A percentile compares a stretch with the other conserved stretches of the same genome.
phyloP scores from a whole-genome alignment of 805 yeast species.

The Priceomyces carsonii region DNA sequence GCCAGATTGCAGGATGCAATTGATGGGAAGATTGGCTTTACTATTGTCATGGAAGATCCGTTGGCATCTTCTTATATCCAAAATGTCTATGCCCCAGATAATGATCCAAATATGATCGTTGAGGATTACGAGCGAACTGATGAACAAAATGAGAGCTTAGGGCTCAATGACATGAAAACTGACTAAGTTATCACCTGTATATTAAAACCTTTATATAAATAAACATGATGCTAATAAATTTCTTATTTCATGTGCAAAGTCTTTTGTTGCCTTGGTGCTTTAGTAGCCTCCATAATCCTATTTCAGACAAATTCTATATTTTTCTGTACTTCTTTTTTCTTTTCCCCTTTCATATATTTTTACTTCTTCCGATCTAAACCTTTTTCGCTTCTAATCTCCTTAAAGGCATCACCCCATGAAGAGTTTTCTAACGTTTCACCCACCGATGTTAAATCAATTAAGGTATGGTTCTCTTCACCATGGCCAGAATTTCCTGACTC shows the following conservation, averaged over 20 bases:
- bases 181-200: constrained; percentile 13
- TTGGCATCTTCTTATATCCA: constrained; percentile 93
- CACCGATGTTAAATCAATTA: constrained; percentile 20
- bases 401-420: constrained; percentile 26
- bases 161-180: constrained; percentile 60
- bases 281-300: not conserved
- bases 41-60: constrained; percentile 90
- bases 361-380: constrained; percentile 4
- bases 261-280: not conserved
- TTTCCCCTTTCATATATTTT: too few relatives aligned
- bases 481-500: not conserved
- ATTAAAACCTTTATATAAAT: constrained; percentile 1
- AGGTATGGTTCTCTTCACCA: constrained; percentile 10
- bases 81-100: constrained; percentile 98
- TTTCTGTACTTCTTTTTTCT: too few relatives aligned
- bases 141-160: constrained; percentile 90
- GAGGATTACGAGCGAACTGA: constrained; percentile 89
- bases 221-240: too few relatives aligned
- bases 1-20: constrained; percentile 73
- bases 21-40: constrained; percentile 79
- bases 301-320: too few relatives aligned
- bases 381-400: constrained; percentile 16
- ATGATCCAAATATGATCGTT: constrained; percentile 91
- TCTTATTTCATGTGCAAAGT: too few relatives aligned
- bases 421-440: constrained; percentile 27